phyloP scores from a whole-genome alignment of 1,139 yeast species.

The Geotrichum siamense region DNA sequence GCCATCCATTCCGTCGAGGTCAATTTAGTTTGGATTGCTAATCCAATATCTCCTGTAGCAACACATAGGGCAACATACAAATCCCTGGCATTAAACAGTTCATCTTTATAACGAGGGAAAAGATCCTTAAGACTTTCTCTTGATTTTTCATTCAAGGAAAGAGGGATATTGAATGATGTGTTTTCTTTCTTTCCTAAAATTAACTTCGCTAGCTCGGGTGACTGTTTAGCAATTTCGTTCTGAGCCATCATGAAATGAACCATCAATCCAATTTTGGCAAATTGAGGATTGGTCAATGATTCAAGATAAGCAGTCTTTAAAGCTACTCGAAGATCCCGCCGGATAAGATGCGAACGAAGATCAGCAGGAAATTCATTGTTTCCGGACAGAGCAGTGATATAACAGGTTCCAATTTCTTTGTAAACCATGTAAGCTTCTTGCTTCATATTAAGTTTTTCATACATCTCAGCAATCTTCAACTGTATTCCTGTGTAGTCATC shows the following conservation, averaged over 20 bases:
- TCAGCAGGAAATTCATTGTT: constrained; percentile 33
- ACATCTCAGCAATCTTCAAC: constrained; percentile 80
- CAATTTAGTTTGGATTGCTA: constrained; percentile 57
- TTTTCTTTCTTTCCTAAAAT: constrained; percentile 22
- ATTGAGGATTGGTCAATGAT: constrained; percentile 40
- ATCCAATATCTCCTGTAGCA: constrained; percentile 56
- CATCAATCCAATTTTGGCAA: constrained; percentile 52
- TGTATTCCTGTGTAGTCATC: constrained; percentile 83
- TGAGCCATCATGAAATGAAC: constrained; percentile 64
- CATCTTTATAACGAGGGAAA: constrained; percentile 71
- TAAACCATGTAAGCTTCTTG: constrained; percentile 61
- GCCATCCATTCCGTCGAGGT: constrained; percentile 70
- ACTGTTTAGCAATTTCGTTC: constrained; percentile 44
- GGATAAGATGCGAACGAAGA: constrained; percentile 50
- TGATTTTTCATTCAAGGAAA: constrained; percentile 21
- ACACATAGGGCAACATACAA: constrained; percentile 60
- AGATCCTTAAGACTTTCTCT: constrained; percentile 21
- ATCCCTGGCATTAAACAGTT: constrained; percentile 67
- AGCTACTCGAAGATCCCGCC: constrained; percentile 63
- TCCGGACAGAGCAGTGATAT: constrained; percentile 46
- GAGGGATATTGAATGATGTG: constrained; percentile 18
- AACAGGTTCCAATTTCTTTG: constrained; percentile 58
- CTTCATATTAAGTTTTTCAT: constrained; percentile 53
- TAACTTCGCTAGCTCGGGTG: constrained; percentile 25
- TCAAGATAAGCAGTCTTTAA: constrained; percentile 59